Conservation (phyloP, 1,284 basidiomycete species). For the Exobasidium cylindrosporum region DNA sequence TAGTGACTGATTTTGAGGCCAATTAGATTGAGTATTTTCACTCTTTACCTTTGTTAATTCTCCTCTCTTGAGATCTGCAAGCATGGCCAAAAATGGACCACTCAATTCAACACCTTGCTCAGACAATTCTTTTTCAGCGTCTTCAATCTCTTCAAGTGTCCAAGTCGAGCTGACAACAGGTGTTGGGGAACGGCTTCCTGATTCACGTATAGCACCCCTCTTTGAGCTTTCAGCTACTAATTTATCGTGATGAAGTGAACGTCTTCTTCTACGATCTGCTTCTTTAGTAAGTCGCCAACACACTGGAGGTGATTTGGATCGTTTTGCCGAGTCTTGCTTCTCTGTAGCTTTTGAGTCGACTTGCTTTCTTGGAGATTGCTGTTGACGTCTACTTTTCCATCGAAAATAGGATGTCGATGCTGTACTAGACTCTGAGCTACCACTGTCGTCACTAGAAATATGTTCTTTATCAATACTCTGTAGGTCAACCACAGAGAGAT, state of each 20-base stretch:
- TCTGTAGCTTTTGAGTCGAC: too few relatives aligned
- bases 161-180: slow-evolving; percentile 10
- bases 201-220: not conserved
- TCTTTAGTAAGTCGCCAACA: slow-evolving; percentile 14
- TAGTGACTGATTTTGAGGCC: slow-evolving; percentile 12
- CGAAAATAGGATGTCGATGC: not conserved
- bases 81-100: slow-evolving; percentile 33
- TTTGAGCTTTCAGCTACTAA: slow-evolving; percentile 19
- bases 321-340: too few relatives aligned
- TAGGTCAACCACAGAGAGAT: too few relatives aligned
- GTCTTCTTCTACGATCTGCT: slow-evolving; percentile 24
- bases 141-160: slow-evolving; percentile 35
- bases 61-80: slow-evolving; percentile 30
- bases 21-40: not conserved
- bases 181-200: not conserved
- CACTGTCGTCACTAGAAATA: not conserved
- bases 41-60: slow-evolving; percentile 35
- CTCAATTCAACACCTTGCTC: slow-evolving; percentile 35
- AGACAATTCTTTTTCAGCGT: slow-evolving; percentile 30
- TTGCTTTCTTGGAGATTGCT: too few relatives aligned
- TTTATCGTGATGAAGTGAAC: slow-evolving; percentile 12
- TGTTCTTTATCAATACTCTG: not conserved
- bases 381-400: not conserved
- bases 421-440: not conserved
- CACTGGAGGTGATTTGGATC: not conserved